Evolutionary conservation across 2,329 filamentous ascomycete species (phyloP), one percentile per base, ranked within the genome.

Genomic region (Venturiaceae sp.): DNA sequence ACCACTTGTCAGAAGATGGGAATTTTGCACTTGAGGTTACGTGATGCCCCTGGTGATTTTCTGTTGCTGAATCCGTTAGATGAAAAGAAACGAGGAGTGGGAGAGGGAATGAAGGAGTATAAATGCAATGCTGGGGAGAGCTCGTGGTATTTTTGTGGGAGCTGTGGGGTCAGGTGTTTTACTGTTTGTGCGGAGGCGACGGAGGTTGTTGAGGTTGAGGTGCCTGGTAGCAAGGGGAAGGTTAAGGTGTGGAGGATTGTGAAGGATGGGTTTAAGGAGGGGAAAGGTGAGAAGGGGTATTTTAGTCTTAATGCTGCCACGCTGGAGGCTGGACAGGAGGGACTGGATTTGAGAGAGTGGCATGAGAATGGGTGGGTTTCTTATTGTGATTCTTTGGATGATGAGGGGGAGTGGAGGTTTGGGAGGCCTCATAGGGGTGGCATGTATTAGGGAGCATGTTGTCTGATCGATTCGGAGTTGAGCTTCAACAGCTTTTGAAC

Each of bases 61-160:
- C n/a, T n/a, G n/a, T n/a, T n/a, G n/a, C n/a, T n/a, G n/a, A n/a
- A n/a, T n/a, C n/a, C n/a, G n/a, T n/a, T n/a, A n/a, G n/a, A n/a
- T n/a, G n/a, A n/a, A n/a, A n/a, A n/a, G n/a, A n/a, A n/a, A n/a
- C n/a, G n/a, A n/a, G n/a, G n/a, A n/a, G n/a, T n/a, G n/a, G n/a
- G n/a, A n/a, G n/a, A n/a, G n/a, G n/a, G n/a, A n/a, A n/a, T n/a
- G n/a, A n/a, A n/a, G n/a, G n/a, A n/a, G n/a, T n/a, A n/a, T n/a
- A n/a, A n/a, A n/a, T n/a, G n/a, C n/a, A n/a, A n/a, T n/a, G n/a
- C n/a, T n/a, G n/a, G n/a, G n/a, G n/a, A n/a, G n/a, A n/a, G n/a
- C n/a, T n/a, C n/a, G n/a, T 79, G 73, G 67, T 73, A 75, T 60
- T 80, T 77, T 61, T 80, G 77, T 66, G 72, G 69, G 55, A 73